Evolutionary conservation across 257 asterid genomes (phyloP), one percentile per base, ranked within the genome.

Genomic region (Voacanga thouarsii): DNA sequence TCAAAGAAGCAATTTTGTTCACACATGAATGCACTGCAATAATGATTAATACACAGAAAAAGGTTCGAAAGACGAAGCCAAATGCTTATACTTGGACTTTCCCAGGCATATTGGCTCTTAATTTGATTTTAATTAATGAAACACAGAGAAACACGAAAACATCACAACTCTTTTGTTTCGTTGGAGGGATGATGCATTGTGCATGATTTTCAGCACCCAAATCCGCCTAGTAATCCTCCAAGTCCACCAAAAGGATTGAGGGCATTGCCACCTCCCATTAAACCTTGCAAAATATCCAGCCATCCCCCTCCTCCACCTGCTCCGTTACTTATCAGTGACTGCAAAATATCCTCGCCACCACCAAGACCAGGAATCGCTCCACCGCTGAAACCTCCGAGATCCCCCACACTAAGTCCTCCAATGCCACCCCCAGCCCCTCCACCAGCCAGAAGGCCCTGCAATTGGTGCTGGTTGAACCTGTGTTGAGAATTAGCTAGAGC

Each of bases 171-270:
- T 43, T 47, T 47, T 47, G 51, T 47, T 47, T 47, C 51, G 14
- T 11, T 7, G 51, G 51, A 47, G 51, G 51, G 14, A 47, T 47
- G 51, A 44, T 7, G 63, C 33, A 56, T 18, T 23, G 23, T 24
- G 21, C 12, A 19, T 76, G 37, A 44, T 12, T 7, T 7, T 64
- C 50, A 71, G 45, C 3, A 28, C 30, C 59, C 61, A 44, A 84
- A 72, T 18, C 81, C 75, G 64, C 87, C 86, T 19, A 84, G 79
- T 39, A 30, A 19, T 14, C 89, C 85, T 59, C 91, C 89, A 49
- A 88, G 82, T 75, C 82, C 87, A 56, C 88, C 88, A 3, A 85
- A 75, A 10, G 47, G 18, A 41, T 44, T 88, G 3, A 82, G 63
- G 21, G 73, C 83, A 39, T 66, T 63, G 10, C 83, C 84, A 45